Evolutionary conservation across 148 eudicot genomes (phyloP).

Genomic region (Suaeda aralocaspica): DNA sequence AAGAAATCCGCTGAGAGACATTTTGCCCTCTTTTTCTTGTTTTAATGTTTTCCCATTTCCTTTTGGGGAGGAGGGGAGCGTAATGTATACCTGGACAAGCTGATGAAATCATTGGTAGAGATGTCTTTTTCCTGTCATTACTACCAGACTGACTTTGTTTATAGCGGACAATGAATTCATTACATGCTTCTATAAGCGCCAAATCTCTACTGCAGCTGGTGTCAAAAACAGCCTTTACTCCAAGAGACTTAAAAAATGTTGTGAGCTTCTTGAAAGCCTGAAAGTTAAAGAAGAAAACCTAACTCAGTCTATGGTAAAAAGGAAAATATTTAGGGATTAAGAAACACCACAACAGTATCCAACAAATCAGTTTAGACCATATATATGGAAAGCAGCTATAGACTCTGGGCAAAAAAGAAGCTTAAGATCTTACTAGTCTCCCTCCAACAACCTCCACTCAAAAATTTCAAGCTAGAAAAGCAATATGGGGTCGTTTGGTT

Average conservation of each 20-base stretch:
- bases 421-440: too few species aligned
- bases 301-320: too few species aligned
- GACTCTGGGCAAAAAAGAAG: too few species aligned
- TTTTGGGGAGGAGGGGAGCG: neutral
- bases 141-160: conserved; percentile 44
- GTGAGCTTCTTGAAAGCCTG: conserved; percentile 87
- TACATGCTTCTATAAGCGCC: conserved; percentile 83
- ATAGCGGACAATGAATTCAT: conserved; percentile 77
- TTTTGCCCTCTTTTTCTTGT: neutral
- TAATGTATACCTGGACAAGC: conserved; percentile 82
- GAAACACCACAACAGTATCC: too few species aligned
- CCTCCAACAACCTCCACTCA: too few species aligned
- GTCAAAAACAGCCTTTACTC: conserved; percentile 89
- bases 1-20: neutral
- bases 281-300: neutral
- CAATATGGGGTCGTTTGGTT: neutral
- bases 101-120: conserved; percentile 85
- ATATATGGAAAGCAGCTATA: too few species aligned
- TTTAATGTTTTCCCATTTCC: neutral
- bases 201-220: conserved; percentile 94
- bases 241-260: conserved; percentile 83
- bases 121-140: conserved; percentile 33
- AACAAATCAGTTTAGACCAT: too few species aligned
- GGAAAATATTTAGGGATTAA: too few species aligned
- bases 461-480: too few species aligned